These are phyloP conservation scores for Aspergillus cavernicola DNA, from an alignment of 495 filamentous ascomycete genomes.

Conservation along the genomic window DNA sequence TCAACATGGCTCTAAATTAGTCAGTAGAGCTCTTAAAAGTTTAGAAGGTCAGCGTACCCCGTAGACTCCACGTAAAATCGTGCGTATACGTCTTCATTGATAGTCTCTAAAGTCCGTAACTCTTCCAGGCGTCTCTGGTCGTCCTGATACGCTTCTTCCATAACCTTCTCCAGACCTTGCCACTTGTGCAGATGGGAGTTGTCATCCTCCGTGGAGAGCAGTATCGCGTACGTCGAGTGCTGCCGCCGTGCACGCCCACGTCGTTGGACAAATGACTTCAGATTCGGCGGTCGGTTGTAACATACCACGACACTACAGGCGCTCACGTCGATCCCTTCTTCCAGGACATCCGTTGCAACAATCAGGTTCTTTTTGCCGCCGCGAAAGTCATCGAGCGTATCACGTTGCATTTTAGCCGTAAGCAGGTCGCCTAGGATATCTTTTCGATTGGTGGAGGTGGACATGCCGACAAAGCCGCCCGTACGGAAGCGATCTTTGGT, in stretches of 20 bases:
- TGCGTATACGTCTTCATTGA: constrained; percentile 40
- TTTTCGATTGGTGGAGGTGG: constrained; percentile 44
- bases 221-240: constrained; percentile 66
- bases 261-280: constrained; percentile 87
- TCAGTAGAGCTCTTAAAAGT: constrained; percentile 2
- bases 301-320: constrained; percentile 86
- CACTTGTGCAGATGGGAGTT: constrained; percentile 46
- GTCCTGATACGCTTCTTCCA: constrained; percentile 72
- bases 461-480: constrained; percentile 66
- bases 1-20: constrained; percentile 63
- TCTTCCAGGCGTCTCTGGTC: constrained; percentile 53
- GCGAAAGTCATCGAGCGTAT: constrained; percentile 66
- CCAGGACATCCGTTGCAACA: constrained; percentile 77
- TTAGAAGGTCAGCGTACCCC: constrained; percentile 31
- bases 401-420: constrained; percentile 48
- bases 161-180: constrained; percentile 61
- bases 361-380: constrained; percentile 70
- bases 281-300: constrained; percentile 68
- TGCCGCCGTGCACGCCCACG: constrained; percentile 75
- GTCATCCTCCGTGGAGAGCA: constrained; percentile 46
- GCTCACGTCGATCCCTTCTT: constrained; percentile 89
- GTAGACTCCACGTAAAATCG: constrained; percentile 51
- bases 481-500: constrained; percentile 57
- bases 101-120: constrained; percentile 46
- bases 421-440: constrained; percentile 59